These are phyloP conservation scores for Poronia punctata DNA, from an alignment of 495 filamentous ascomycete genomes.

Conservation along the genomic window DNA sequence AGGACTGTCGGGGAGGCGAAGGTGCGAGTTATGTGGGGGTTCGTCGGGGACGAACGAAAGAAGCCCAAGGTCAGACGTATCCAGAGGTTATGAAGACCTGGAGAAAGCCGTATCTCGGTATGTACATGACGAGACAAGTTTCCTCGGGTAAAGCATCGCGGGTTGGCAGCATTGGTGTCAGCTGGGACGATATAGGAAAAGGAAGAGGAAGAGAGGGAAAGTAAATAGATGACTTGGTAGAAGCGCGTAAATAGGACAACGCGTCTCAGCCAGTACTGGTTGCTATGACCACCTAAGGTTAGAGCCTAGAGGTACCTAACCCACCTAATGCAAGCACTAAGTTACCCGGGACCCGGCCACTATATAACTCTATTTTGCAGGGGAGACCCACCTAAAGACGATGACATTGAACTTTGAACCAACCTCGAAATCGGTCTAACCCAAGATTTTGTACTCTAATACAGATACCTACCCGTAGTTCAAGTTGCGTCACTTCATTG, in stretches of 20 bases:
- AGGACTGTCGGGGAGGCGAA: conserved; percentile 62
- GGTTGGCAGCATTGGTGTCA: not conserved
- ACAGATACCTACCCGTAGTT: too few species aligned
- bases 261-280: not conserved
- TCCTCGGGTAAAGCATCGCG: conserved; percentile 15
- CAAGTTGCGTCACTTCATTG: too few species aligned
- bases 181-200: not conserved
- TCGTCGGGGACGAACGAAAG: conserved; percentile 30
- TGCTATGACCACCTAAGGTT: conserved; percentile 5
- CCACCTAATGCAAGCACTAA: not conserved
- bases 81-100: conserved; percentile 3
- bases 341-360: too few species aligned
- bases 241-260: conserved; percentile 1
- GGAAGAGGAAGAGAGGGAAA: not conserved
- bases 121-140: conserved; percentile 8
- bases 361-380: too few species aligned
- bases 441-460: too few species aligned
- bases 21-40: conserved; percentile 41
- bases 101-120: conserved; percentile 20
- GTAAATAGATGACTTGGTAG: not conserved
- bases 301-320: not conserved
- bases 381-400: too few species aligned
- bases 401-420: too few species aligned
- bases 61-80: conserved; percentile 13
- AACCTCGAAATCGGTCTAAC: too few species aligned